Conservation (phyloP, 2,329 filamentous ascomycete genomes). For the Lecanicillium sp. region DNA sequence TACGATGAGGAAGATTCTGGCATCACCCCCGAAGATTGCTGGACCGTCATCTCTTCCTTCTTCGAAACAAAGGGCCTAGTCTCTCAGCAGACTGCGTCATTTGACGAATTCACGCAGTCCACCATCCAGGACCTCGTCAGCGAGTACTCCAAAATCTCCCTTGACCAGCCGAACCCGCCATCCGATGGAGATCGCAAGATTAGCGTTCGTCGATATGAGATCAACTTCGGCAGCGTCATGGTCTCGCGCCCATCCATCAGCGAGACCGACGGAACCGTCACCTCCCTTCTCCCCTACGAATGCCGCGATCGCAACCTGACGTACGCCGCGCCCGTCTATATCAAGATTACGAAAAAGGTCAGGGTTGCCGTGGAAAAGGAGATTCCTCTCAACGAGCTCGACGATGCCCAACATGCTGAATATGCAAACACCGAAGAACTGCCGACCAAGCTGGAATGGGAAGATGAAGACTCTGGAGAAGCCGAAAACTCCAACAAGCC, state of each 20-base stretch:
- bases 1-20: constrained; percentile 59
- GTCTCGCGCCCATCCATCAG: constrained; percentile 86
- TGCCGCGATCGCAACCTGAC: constrained; percentile 92
- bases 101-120: constrained; percentile 90
- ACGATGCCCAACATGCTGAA: constrained; percentile 53
- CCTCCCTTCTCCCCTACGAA: constrained; percentile 85
- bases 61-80: constrained; percentile 94
- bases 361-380: constrained; percentile 73
- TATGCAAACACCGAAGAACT: constrained; percentile 46
- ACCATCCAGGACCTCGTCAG: constrained; percentile 93
- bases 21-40: constrained; percentile 96
- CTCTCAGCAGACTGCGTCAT: constrained; percentile 96
- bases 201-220: constrained; percentile 84
- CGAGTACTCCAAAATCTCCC: constrained; percentile 84
- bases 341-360: constrained; percentile 79
- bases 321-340: constrained; percentile 85
- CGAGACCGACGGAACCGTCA: constrained; percentile 84
- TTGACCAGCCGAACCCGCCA: constrained; percentile 84
- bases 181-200: constrained; percentile 70
- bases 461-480: constrained; percentile 48
- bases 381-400: constrained; percentile 59
- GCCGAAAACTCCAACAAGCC: constrained; percentile 43
- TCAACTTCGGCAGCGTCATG: constrained; percentile 86
- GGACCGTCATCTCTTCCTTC: constrained; percentile 95
- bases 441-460: constrained; percentile 52